Conservation (phyloP, 352 stramenopile species). For the Phytophthora idaei region DNA sequence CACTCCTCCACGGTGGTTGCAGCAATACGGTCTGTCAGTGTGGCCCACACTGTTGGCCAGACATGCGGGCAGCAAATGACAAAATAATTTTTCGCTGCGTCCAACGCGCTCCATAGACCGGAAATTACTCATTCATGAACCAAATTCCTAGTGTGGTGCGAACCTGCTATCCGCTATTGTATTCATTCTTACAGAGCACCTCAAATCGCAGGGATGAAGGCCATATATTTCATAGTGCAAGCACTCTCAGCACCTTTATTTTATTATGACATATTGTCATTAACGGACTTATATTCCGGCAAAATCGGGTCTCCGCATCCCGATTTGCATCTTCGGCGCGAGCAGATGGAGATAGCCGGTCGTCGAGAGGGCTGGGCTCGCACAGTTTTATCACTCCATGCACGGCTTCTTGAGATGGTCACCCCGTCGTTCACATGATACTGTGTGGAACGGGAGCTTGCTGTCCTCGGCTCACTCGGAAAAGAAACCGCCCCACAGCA, state of each 20-base stretch:
- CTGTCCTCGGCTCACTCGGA: slow-evolving; percentile 26
- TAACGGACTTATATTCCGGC: neutral
- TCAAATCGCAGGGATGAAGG: slow-evolving; percentile 7
- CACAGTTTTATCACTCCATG: slow-evolving; percentile 22
- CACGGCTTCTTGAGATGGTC: slow-evolving; percentile 32
- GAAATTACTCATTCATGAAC: slow-evolving; percentile 7
- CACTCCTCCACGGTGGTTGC: too few species aligned
- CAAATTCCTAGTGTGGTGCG: too few species aligned
- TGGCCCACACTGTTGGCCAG: neutral
- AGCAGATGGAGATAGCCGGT: slow-evolving; percentile 33
- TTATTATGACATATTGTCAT: slow-evolving; percentile 18
- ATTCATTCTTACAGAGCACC: neutral
- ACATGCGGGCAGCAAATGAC: slow-evolving; percentile 25
- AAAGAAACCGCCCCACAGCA: slow-evolving; percentile 35
- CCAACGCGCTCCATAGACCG: slow-evolving; percentile 21
- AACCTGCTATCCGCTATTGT: slow-evolving; percentile 17
- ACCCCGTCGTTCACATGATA: slow-evolving; percentile 14
- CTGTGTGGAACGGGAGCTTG: slow-evolving; percentile 9
- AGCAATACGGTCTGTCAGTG: too few species aligned
- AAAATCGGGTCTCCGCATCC: slow-evolving; percentile 20
- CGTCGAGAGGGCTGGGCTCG: slow-evolving; percentile 15
- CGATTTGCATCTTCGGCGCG: slow-evolving; percentile 28
- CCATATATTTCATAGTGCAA: neutral
- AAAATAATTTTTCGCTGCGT: slow-evolving; percentile 26
- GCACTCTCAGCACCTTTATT: slow-evolving; percentile 3